Evolutionary conservation across 2,329 filamentous ascomycete species (phyloP).

Genomic region (Penicillium sp.): DNA sequence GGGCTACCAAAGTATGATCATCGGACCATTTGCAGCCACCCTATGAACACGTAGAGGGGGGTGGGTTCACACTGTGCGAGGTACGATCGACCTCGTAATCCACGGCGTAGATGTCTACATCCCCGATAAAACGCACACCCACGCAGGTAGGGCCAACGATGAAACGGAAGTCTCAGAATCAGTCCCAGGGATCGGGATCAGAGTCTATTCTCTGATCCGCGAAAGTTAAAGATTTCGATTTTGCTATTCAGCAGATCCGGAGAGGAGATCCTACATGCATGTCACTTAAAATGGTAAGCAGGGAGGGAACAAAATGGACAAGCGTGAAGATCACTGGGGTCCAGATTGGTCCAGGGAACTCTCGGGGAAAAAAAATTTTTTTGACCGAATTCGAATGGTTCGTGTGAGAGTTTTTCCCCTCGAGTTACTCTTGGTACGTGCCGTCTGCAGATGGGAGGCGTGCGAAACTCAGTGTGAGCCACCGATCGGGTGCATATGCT

Average conservation of each 20-base stretch:
- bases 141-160: not conserved
- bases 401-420: constrained; percentile 16
- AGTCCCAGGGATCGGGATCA: constrained; percentile 10
- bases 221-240: constrained; percentile 11
- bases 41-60: not conserved
- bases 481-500: constrained; percentile 13
- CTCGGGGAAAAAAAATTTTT: constrained; percentile 8
- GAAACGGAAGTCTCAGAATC: not conserved
- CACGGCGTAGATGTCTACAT: not conserved
- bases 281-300: constrained; percentile 21
- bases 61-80: not conserved
- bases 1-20: not conserved
- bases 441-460: constrained; percentile 21
- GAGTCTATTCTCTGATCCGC: constrained; percentile 13
- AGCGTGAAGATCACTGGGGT: constrained; percentile 11
- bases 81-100: constrained; percentile 6
- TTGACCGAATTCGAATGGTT: constrained; percentile 20
- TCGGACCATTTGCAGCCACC: not conserved
- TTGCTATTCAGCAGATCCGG: constrained; percentile 13
- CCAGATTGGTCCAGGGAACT: constrained; percentile 20
- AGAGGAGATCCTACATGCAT: constrained; percentile 15
- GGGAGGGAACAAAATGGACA: constrained; percentile 7
- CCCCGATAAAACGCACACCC: not conserved
- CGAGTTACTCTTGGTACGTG: constrained; percentile 19
- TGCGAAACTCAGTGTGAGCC: constrained; percentile 8